phyloP scores from a whole-genome alignment of 192 early-diverging fungal species.

The Thamnidium elegans region DNA sequence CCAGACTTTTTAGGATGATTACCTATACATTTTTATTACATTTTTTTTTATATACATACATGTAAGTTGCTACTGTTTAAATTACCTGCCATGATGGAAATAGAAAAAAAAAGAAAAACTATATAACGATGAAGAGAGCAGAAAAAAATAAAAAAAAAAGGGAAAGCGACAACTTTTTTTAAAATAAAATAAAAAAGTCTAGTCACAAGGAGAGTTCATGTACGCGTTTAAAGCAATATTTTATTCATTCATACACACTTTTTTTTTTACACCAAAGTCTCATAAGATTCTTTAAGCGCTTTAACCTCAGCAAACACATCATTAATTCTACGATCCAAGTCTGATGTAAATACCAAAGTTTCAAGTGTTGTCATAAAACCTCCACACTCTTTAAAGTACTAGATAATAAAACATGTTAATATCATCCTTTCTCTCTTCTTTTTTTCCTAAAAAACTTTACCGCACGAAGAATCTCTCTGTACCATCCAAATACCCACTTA shows the following conservation, averaged over 20 bases:
- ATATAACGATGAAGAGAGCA: neutral
- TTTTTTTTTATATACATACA: neutral
- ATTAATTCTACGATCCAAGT: conserved; percentile 45
- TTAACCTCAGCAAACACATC: conserved; percentile 31
- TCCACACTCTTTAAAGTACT: conserved; percentile 59
- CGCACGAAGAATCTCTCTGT: conserved; percentile 59
- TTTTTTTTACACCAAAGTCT: conserved; percentile 3
- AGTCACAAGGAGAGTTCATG: too few species aligned
- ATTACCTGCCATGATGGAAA: conserved; percentile 5
- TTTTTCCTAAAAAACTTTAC: conserved; percentile 53
- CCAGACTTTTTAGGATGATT: conserved; percentile 10
- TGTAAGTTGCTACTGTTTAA: neutral
- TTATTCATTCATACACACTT: neutral
- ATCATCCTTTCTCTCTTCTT: neutral
- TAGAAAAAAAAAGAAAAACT: neutral
- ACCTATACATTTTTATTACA: neutral
- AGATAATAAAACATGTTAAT: conserved; percentile 15
- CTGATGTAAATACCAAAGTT: conserved; percentile 48
- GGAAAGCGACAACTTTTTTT: too few species aligned
- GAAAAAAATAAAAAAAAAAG: neutral
- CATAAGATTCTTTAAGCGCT: neutral
- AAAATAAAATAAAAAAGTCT: too few species aligned
- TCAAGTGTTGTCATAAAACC: conserved; percentile 57
- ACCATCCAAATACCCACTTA: conserved; percentile 64
- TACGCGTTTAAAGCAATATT: too few species aligned